A percentile compares a stretch with the other conserved stretches of the same genome.
Conservation (phyloP, 139 green algal species). For the Diplosphaera chodatii region DNA sequence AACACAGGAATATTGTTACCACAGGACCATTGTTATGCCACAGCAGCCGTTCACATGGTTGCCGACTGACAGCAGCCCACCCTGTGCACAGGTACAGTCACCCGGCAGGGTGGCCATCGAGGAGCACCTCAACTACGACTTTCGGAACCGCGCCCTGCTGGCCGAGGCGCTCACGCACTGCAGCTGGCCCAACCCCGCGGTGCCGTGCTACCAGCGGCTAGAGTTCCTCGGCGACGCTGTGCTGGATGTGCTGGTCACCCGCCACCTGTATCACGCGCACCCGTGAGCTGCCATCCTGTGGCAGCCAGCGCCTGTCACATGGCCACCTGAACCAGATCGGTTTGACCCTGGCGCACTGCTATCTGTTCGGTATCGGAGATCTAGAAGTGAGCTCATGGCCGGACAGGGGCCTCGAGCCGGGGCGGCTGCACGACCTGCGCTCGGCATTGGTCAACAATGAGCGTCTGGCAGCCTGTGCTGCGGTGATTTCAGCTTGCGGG, state of each 20-base stretch:
- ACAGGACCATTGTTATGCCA: no score
- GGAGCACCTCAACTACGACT: constrained; percentile 22
- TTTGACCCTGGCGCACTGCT: no score
- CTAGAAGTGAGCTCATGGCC: no score
- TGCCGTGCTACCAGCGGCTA: constrained; percentile 35
- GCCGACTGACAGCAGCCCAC: no score
- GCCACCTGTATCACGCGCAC: constrained; percentile 5
- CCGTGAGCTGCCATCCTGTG: no score
- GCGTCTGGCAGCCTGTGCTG: constrained; percentile 24
- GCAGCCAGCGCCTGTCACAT: no score
- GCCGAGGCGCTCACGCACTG: constrained; percentile 41
- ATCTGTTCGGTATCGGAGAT: no score
- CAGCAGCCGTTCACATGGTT: no score
- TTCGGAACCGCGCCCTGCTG: constrained; percentile 18
- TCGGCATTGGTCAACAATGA: constrained; percentile 35
- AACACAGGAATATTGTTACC: no score
- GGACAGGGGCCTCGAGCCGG: constrained; percentile 19
- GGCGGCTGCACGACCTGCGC: constrained; percentile 35
- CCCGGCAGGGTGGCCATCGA: constrained; percentile 18
- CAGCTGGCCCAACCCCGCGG: constrained; percentile 24
- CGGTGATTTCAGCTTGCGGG: no score
- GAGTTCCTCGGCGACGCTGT: constrained; percentile 48
- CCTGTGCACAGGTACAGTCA: neutral
- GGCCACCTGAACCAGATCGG: no score
- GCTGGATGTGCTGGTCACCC: constrained; percentile 27